Base-by-base conservation (phyloP, 768 basidiomycete genomes). In the Vararia minispora region DNA sequence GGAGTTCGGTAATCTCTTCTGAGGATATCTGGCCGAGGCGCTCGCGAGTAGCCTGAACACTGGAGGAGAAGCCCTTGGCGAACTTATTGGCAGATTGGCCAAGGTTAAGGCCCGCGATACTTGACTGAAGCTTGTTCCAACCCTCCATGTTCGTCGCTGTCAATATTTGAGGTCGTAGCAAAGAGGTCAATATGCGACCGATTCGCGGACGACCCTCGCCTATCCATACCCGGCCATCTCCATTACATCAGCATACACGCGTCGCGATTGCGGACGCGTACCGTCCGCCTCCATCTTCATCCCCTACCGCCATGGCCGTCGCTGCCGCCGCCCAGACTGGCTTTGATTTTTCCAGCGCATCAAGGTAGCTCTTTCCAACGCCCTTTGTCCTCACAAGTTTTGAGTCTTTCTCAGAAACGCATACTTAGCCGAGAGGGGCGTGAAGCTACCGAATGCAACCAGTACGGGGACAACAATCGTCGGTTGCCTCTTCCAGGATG, bases 401-500 rank as follows among this genome's bases (percentile, higher is more conserved):
- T n/a, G n/a, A n/a, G n/a, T n/a, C n/a, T n/a, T 34, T 18, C 23
- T 17, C 40, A 87, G 87, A 42, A 90, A 90, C 54, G 68, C 70
- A 48, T 87, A 81, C 55, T 59, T 90, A 42, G 58, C 64, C 9
- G 68, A 72, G 33, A 82, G 79, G 50, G 87, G 87, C 25, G 52
- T 86, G 14, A 76, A 72, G 11, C 57, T 81, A 29, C 87, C 87
- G 36, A 87, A 79, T 56, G 87, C 86, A 3, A 89, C 87, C 11
- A 88, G 86, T 61, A 90, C 87, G 1, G 92, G 91, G 50, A 99
- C 94, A 4, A 99, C 94, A 34, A 98, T 99, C 66, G 95, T 99
- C 13, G 95, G 95, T 20, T 89, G 89, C 53, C 62, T 95, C 39
- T 97, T 84, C 61, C 80, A 79, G 49, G 87, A 88, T 54, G 95